Evolutionary conservation across 2,329 filamentous ascomycete genomes (phyloP).

Genomic region (Arachnopeziza araneosa): DNA sequence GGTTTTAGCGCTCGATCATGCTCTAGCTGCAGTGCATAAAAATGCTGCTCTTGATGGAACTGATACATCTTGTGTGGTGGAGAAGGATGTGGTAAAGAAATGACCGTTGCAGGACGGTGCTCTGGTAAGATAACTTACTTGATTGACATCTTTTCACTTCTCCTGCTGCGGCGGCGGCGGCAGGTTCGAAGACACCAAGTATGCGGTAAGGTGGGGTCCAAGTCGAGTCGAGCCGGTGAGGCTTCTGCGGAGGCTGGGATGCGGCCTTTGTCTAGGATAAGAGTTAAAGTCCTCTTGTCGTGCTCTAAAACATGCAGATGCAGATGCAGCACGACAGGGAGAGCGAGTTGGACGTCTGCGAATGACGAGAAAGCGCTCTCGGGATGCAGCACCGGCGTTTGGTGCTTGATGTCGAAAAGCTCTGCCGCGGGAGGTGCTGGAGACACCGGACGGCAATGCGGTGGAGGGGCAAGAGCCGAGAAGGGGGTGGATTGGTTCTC

Average conservation of each 20-base stretch:
- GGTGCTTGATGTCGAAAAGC: not conserved
- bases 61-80: conserved; percentile 24
- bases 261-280: not conserved
- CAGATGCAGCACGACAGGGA: not conserved
- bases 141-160: conserved; percentile 43
- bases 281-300: not conserved
- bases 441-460: not conserved
- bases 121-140: conserved; percentile 37
- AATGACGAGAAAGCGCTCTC: not conserved
- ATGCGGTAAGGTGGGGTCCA: conserved; percentile 16
- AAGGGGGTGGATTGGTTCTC: not conserved
- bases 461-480: not conserved
- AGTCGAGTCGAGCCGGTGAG: conserved; percentile 8
- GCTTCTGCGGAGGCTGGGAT: not conserved
- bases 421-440: not conserved
- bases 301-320: not conserved
- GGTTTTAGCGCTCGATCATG: conserved; percentile 25
- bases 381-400: not conserved
- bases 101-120: not conserved
- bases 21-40: conserved; percentile 24
- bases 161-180: conserved; percentile 13
- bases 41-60: conserved; percentile 29
- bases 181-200: conserved; percentile 6
- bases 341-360: not conserved
- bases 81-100: conserved; percentile 6